Evolutionary conservation across 192 early-diverging fungal species (phyloP).

Genomic region (Backusella parvicylindrica): DNA sequence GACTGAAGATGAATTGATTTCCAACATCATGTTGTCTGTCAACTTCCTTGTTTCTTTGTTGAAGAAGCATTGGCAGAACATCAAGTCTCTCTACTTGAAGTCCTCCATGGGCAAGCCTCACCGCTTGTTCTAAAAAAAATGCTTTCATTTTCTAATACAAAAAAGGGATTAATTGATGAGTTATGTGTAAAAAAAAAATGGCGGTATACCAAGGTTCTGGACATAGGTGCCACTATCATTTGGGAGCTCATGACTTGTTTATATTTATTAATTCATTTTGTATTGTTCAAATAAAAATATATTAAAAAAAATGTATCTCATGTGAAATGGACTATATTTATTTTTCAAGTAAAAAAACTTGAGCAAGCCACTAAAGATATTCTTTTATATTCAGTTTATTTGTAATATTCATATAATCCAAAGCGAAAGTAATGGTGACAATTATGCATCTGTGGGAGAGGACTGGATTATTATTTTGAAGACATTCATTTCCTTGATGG

Average conservation of each 20-base stretch:
- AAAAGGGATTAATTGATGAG: not conserved
- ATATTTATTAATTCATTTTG: constrained; percentile 1
- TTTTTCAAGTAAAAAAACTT: too few species aligned
- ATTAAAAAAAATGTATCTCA: not conserved
- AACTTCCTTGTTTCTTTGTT: constrained; percentile 98
- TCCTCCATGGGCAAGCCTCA: constrained; percentile 94
- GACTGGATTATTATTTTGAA: too few species aligned
- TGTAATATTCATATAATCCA: too few species aligned
- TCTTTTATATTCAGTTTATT: too few species aligned
- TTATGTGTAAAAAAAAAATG: constrained; percentile 16
- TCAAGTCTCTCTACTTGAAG: constrained; percentile 97
- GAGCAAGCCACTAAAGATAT: too few species aligned
- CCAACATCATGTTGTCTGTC: constrained; percentile 97
- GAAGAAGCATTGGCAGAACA: constrained; percentile 99
- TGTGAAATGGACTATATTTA: too few species aligned
- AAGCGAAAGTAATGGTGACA: too few species aligned
- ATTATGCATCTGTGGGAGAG: too few species aligned
- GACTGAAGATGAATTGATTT: constrained; percentile 92
- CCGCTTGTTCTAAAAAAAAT: constrained; percentile 70
- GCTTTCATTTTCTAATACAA: not conserved
- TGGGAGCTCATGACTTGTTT: constrained; percentile 22
- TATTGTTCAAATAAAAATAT: constrained; percentile 2
- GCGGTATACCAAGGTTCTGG: constrained; percentile 32
- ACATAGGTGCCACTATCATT: constrained; percentile 29
- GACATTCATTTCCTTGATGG: too few species aligned